These are phyloP conservation scores for Hygrophorus pudorinus DNA, from an alignment of 768 basidiomycete genomes.

Conservation along the genomic window DNA sequence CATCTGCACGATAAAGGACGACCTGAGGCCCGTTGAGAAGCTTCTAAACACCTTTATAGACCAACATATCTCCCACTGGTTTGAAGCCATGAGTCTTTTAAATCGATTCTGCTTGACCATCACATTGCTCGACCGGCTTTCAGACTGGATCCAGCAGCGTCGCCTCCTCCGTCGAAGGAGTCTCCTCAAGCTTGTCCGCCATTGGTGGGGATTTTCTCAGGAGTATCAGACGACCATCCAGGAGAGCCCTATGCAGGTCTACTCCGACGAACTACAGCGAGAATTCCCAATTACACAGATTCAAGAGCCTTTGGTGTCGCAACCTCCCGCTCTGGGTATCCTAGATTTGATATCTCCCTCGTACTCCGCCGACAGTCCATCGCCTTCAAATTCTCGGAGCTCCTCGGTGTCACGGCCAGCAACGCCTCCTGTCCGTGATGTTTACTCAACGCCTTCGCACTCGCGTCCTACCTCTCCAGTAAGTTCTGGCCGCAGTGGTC, in stretches of 20 bases:
- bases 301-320: neutral
- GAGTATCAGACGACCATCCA: neutral
- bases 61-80: slow-evolving; percentile 2
- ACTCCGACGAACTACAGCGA: neutral
- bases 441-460: too few relatives aligned
- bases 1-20: slow-evolving; percentile 1
- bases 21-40: neutral
- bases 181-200: neutral
- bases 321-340: neutral
- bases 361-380: too few relatives aligned
- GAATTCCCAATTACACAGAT: neutral
- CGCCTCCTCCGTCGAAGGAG: neutral
- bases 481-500: too few relatives aligned
- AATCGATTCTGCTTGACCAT: neutral
- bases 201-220: neutral
- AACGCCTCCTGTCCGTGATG: too few relatives aligned
- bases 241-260: neutral
- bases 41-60: slow-evolving; percentile 1
- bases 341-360: neutral
- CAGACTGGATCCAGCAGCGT: neutral
- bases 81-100: slow-evolving; percentile 2
- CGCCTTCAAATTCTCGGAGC: too few relatives aligned
- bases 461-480: too few relatives aligned
- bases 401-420: too few relatives aligned
- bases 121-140: slow-evolving; percentile 1